Percentiles rank a stretch among this genome's conserved stretches.
These are phyloP conservation scores for Aquilaria malaccensis DNA, from an alignment of 345 rosid species.

Conservation along the genomic window DNA sequence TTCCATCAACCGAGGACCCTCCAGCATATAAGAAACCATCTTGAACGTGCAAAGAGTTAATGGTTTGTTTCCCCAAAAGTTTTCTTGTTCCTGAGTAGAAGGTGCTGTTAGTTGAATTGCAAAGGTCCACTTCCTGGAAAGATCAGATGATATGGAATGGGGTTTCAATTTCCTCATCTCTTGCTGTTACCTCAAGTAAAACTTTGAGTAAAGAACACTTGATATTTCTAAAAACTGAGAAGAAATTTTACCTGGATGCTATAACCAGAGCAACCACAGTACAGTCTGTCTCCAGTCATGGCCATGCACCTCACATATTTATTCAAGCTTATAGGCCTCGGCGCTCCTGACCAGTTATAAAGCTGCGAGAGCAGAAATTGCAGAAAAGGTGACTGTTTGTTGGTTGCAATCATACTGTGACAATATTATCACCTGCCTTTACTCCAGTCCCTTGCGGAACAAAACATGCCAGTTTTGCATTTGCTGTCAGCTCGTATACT, in stretches of 20 bases:
- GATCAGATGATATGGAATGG: neutral
- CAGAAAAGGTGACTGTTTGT: neutral
- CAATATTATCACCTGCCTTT: slow-evolving; percentile 30
- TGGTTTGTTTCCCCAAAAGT: slow-evolving; percentile 44
- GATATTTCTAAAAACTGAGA: neutral
- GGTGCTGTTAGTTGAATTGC: slow-evolving; percentile 23
- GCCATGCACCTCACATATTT: slow-evolving; percentile 45
- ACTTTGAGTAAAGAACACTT: neutral
- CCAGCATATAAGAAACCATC: slow-evolving; percentile 35
- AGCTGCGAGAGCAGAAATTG: slow-evolving; percentile 26
- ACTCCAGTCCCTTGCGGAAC: slow-evolving; percentile 48
- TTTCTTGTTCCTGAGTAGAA: slow-evolving; percentile 50
- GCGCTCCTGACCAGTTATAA: slow-evolving; percentile 47
- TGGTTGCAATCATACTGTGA: neutral
- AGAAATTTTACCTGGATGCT: slow-evolving; percentile 38
- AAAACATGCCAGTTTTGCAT: slow-evolving; percentile 39
- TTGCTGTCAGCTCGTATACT: slow-evolving; percentile 39
- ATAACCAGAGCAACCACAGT: slow-evolving; percentile 53
- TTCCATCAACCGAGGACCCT: slow-evolving; percentile 47
- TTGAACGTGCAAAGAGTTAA: slow-evolving; percentile 30
- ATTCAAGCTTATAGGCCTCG: slow-evolving; percentile 46
- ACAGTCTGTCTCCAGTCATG: slow-evolving; percentile 38
- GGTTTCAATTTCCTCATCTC: neutral
- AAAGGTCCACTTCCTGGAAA: slow-evolving; percentile 42
- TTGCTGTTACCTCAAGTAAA: neutral